Evolutionary conservation across 495 filamentous ascomycete species (phyloP), one percentile per base, ranked within the genome.

Genomic region (Penicillium taxi): DNA sequence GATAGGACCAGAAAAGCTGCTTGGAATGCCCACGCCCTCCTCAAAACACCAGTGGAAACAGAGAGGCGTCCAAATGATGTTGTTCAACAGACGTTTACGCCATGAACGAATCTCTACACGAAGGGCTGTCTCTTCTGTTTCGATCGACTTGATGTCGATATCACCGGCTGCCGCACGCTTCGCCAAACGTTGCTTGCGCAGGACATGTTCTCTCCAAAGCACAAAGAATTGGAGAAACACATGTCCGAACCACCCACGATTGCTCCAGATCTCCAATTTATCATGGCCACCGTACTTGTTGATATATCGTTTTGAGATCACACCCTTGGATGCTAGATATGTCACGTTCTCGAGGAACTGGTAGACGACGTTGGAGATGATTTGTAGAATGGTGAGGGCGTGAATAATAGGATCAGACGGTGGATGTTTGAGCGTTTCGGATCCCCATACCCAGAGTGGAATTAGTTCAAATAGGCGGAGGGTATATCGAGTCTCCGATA

Each of bases 281-380:
- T 53, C 66, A 36, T 68, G 50, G 4, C 73, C 69, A 14, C 69
- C 69, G 56, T 70, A 75, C 2, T 66, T 68, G 19, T 94, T 50
- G 0, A 94, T 69, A 29, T 57, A 55, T 2, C 37, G 40, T 26
- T 63, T 61, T 3, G 62, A 57, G 6, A 63, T 33, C 0, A 70
- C 32, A 12, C 76, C 75, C 47, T 86, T 84, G 14, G 63, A 55
- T 4, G 80, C 73, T 6, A 96, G 70, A 63, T 83, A 94, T 6
- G 81, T 82, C 5, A 70, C 77, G 58, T 95, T 95, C 68, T 96
- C 90, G 20, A 94, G 71, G 7, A 69, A 53, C 59, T 96, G 90
- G 65, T 82, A 88, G 4, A 70, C 45, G 9, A 81, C 55, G 55
- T 80, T 82, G 12, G 70, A 70, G 7, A 67, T 31, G 6, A 95